Evolutionary conservation across 371 early-diverging fungal species (phyloP).

Genomic region (Mortierella sp.): DNA sequence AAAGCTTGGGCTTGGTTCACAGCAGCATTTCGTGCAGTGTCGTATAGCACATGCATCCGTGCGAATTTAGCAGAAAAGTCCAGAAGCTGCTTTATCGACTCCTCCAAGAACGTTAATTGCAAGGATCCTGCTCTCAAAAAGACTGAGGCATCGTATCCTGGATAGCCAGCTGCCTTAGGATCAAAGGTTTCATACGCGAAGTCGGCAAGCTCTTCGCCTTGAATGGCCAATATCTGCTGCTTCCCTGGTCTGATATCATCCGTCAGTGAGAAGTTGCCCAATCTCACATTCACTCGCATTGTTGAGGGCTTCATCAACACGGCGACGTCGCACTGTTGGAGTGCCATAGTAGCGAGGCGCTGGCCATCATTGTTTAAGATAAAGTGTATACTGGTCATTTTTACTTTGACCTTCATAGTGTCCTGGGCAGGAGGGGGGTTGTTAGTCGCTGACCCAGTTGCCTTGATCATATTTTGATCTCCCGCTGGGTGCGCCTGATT

Average conservation of each 20-base stretch:
- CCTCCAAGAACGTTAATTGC: constrained; percentile 79
- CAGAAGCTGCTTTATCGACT: constrained; percentile 67
- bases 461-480: constrained; percentile 9
- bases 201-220: constrained; percentile 91
- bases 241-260: constrained; percentile 67
- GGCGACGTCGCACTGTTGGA: constrained; percentile 80
- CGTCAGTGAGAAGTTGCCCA: constrained; percentile 87
- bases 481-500: constrained; percentile 11
- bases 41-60: constrained; percentile 89
- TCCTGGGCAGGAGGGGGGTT: constrained; percentile 38
- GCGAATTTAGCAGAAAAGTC: constrained; percentile 83
- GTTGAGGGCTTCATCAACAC: constrained; percentile 72
- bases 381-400: constrained; percentile 84
- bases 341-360: constrained; percentile 81
- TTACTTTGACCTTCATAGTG: constrained; percentile 77
- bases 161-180: constrained; percentile 62
- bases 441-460: constrained; percentile 22
- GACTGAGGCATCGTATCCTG: constrained; percentile 90
- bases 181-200: constrained; percentile 87
- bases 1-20: constrained; percentile 83
- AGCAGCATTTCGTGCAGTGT: constrained; percentile 89
- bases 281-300: constrained; percentile 81
- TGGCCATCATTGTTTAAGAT: constrained; percentile 88
- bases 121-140: constrained; percentile 86
- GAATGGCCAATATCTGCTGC: constrained; percentile 82